Evolutionary conservation across 257 asterid genomes (phyloP).

Genomic region (Forsythia viridissima): DNA sequence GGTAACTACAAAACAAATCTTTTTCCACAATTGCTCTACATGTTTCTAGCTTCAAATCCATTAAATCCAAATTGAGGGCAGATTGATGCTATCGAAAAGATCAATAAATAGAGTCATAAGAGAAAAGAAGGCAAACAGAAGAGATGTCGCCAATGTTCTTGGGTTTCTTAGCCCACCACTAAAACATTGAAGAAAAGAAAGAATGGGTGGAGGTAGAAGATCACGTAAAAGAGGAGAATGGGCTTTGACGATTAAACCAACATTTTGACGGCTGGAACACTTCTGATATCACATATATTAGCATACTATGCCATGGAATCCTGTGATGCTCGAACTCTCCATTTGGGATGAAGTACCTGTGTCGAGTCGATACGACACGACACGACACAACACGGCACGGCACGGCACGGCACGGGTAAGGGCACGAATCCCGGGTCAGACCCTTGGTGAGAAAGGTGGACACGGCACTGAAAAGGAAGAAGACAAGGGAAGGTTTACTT

Average conservation of each 20-base stretch:
- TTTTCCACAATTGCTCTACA: neutral
- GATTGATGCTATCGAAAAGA: neutral
- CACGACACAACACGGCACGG: too few relatives aligned
- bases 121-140: neutral
- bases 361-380: too few relatives aligned
- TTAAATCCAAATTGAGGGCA: neutral
- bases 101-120: neutral
- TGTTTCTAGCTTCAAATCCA: neutral
- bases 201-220: neutral
- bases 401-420: too few relatives aligned
- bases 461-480: too few relatives aligned
- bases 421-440: too few relatives aligned
- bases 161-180: neutral
- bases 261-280: neutral
- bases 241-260: neutral
- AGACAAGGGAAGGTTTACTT: too few relatives aligned
- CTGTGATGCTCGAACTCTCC: too few relatives aligned
- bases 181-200: neutral
- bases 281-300: neutral
- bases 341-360: too few relatives aligned
- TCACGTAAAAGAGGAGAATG: neutral
- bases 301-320: neutral
- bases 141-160: neutral
- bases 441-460: too few relatives aligned
- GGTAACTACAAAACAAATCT: neutral